Base-by-base conservation (phyloP, 805 yeast species). In the Ogataea glucozyma region DNA sequence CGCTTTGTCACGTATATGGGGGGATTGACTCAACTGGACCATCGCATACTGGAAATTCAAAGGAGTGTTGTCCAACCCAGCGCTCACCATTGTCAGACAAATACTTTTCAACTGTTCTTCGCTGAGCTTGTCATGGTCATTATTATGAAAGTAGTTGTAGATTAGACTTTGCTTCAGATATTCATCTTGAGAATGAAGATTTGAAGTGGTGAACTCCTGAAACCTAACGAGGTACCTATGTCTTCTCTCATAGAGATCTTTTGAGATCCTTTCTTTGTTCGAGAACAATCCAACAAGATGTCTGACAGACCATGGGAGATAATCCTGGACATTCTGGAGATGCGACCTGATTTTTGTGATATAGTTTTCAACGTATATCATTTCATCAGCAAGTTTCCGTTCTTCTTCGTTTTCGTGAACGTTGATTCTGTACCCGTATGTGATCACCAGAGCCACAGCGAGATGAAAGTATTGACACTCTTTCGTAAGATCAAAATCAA, bases 81-180 rank as follows among this genome's bases (percentile, higher is more conserved):
- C 93, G 51, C 88, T 81, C 0, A 85, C 82, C 83, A 84, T 78
- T 0, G 90, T 81, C 30, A 85, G 65, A 55, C 90, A 84, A 5
- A 82, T 71, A 33, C 86, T 77, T 33, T 69, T 67, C 37, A 79
- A 56, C 53, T 83, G 87, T 7, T 61, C 60, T 2, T 49, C 54
- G 7, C 63, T 61, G 10, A 72, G 46, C 19, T 52, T 51, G 20
- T 44, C 57, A 19, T 36, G 30, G 30, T 48, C 17, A 34, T 43
- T 21, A 41, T 47, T 38, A 11, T 46, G 44, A 31, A 56, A 53
- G 29, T 61, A 63, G 26, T 50, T 49, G 35, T 61, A 64, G 38
- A 57, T 59, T 16, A 62, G n/a, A 31, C 57, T 33, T 58, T 49
- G 46, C 22, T 40, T 41, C 12, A 54, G 18, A 6, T 20, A 13